Base-by-base conservation (phyloP, 192 early-diverging fungal species). In the Podila minutissima region DNA sequence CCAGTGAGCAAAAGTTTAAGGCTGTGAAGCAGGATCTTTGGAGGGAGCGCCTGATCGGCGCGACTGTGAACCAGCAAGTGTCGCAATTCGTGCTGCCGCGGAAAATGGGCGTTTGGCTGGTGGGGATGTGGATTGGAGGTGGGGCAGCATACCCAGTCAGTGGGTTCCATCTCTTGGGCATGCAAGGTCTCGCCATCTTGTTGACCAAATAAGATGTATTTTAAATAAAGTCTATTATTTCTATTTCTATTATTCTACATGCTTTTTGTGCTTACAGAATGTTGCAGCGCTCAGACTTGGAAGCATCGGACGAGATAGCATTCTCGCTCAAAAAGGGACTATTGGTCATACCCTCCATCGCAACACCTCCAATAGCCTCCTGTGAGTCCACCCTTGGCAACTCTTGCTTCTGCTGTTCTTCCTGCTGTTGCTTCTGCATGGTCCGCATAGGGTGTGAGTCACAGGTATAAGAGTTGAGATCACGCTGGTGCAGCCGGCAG, bases 401-500 rank as follows among this genome's bases (percentile, higher is more conserved):
- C 41, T 35, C n/a, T 37, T 69, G 59, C 29, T 61, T 38, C 4
- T 22, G 7, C 17, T 22, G 7, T 2, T 53, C 32, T 29, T 24
- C 28, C 5, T 69, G 41, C 64, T 51, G 59, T 38, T 66, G 35
- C 17, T 50, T 67, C 41, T 17, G 9, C 69, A 73, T 66, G 19
- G 77, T 29, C 9, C 67, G 66, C 12, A 81, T 81, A 33, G 55
- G 46, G 62, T 81, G 77, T 0, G 70, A 38, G 3, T 59, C 60
- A 22, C 77, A 81, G 22, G 72, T 71, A 41, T 61, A 81, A 26
- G 0, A 57, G 26, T 73, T 61, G 17, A 55, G 41, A 3, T 51
- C 62, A 0, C 77, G 70, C 29, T 81, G 77, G 32, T 73, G 38
- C 13, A 61, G 20, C 1, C 77, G 71, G 28, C 77, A 81, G 57